phyloP scores from a whole-genome alignment of 768 basidiomycete genomes.

The Auricularia auricula-judae region DNA sequence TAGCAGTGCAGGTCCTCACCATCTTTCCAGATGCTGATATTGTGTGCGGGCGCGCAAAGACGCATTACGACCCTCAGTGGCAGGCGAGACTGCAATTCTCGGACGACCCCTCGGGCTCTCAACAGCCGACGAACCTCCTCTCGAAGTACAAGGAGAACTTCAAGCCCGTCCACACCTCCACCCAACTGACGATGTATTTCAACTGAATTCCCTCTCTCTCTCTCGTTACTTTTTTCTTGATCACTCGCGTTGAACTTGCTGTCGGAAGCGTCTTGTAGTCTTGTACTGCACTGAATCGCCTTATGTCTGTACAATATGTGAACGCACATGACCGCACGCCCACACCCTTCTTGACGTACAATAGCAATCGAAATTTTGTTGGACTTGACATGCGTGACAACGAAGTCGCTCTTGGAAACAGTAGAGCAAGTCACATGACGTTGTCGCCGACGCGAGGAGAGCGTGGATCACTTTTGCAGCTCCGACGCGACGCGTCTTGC shows the following conservation, averaged over 20 bases:
- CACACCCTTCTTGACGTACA: no score
- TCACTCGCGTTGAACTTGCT: neutral
- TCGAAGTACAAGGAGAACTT: neutral
- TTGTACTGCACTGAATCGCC: no score
- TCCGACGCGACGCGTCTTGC: neutral
- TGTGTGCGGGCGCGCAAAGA: slow-evolving; percentile 5
- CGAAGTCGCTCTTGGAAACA: no score
- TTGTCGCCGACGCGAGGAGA: neutral
- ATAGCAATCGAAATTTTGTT: no score
- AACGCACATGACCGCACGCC: no score
- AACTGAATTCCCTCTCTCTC: neutral
- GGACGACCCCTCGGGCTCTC: neutral
- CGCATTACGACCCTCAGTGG: slow-evolving; percentile 2
- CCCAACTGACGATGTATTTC: neutral
- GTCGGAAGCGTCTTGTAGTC: neutral
- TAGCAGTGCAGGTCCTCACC: neutral
- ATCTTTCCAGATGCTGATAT: neutral
- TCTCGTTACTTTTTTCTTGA: neutral
- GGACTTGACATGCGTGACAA: no score
- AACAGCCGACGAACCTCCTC: neutral
- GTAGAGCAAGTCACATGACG: neutral
- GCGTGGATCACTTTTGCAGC: neutral
- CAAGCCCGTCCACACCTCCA: neutral
- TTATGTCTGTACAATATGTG: no score
- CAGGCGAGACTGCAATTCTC: neutral